A percentile compares a stretch with the other conserved stretches of the same genome.
phyloP scores from a whole-genome alignment of 139 green algal genomes.

The Gonium pectorale region DNA sequence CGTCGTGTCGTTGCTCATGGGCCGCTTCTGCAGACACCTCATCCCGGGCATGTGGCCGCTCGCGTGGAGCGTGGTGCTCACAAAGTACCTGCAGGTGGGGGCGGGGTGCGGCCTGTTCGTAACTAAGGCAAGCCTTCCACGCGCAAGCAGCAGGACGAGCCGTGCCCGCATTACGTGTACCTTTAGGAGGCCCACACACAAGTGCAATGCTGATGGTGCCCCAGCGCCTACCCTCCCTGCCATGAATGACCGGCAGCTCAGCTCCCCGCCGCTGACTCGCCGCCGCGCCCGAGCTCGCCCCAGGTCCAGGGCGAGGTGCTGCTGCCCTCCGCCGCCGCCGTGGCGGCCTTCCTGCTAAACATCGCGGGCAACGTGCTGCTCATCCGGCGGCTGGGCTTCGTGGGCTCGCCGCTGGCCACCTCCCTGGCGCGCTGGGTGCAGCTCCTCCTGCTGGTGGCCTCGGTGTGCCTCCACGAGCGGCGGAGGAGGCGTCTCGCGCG shows the following conservation, averaged over 20 bases:
- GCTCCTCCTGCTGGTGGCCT: not conserved
- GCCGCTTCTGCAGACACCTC: slow-evolving; percentile 32
- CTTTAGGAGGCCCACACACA: no score
- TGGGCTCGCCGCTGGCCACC: not conserved
- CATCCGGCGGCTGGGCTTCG: not conserved
- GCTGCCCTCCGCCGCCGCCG: not conserved
- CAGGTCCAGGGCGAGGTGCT: not conserved
- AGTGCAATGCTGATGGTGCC: no score
- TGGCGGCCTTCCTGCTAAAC: not conserved
- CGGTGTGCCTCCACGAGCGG: no score
- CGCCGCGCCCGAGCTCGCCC: no score
- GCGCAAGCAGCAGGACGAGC: no score
- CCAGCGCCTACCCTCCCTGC: no score
- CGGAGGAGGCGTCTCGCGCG: no score
- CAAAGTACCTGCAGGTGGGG: slow-evolving; percentile 22
- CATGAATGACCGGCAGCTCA: no score
- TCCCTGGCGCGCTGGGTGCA: not conserved
- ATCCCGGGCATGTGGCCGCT: slow-evolving; percentile 43
- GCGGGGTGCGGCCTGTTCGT: no score
- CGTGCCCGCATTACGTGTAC: no score
- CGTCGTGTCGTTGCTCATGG: not conserved
- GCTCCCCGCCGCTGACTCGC: no score
- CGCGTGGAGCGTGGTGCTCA: slow-evolving; percentile 15
- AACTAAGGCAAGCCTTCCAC: no score
- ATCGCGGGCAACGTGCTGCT: not conserved